Base-by-base conservation (phyloP, 2,329 filamentous ascomycete species). In the Xylariaceae sp. region DNA sequence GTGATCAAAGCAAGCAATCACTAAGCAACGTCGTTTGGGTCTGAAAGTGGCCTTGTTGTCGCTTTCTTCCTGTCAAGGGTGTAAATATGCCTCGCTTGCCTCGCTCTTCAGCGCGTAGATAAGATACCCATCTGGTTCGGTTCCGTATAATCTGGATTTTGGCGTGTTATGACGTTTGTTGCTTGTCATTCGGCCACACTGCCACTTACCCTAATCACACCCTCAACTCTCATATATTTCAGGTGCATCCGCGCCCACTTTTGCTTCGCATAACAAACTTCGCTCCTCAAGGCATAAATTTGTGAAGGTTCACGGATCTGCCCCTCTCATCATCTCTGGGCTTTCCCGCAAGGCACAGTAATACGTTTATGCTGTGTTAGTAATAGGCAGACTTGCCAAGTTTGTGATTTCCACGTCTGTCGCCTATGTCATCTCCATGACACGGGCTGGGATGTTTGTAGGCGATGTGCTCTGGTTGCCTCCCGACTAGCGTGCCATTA, bases 261-360 rank as follows among this genome's bases (percentile, higher is more conserved):
- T 45, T 11, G 41, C 52, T 49, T 49, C 43, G 43, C 55, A 52
- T 26, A 19, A 35, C 32, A 47, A 47, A 45, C 29, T 35, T 40
- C 35, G 39, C n/a, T 40, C 39, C 44, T 34, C 47, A 41, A 56
- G 53, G 50, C 50, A 51, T 39, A 56, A 51, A 19, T 19, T 11
- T 3, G 12, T 39, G 12, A 49, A 37, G 26, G 6, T 49, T 45
- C 49, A 19, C 46, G 4, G 42, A 7, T 31, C 32, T 48, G 6
- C 9, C 46, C 39, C 40, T 37, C 6, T n/a, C 7, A 34, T 27
- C 19, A 19, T 9, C 47, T 39, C 32, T 39, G 32, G 30, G 41
- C 29, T 11, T 48, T 29, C 19, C 39, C 48, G 27, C 19, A 47
- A 46, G 56, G 56, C 56, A 53, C 56, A 58, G 56, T 44, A 34